phyloP scores from a whole-genome alignment of 805 yeast genomes.

The Scheffersomyces ergatensis region DNA sequence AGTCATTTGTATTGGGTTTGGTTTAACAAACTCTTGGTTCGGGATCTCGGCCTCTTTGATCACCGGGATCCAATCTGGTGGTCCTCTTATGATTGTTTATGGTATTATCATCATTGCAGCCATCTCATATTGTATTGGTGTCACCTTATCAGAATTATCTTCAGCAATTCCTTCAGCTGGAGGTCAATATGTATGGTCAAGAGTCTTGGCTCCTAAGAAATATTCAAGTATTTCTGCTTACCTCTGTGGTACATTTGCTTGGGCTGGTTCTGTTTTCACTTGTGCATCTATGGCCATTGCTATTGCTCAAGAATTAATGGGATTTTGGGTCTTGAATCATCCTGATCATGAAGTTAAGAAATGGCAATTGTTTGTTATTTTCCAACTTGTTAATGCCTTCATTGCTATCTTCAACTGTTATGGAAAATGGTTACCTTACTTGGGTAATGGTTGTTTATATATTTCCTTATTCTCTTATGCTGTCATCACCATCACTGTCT shows the following conservation, averaged over 20 bases:
- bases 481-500: slow-evolving; percentile 36
- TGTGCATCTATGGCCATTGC: slow-evolving; percentile 37
- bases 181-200: slow-evolving; percentile 43
- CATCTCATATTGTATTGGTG: slow-evolving; percentile 35
- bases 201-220: slow-evolving; percentile 36
- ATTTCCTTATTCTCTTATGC: slow-evolving; percentile 31
- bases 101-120: slow-evolving; percentile 38
- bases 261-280: slow-evolving; percentile 44
- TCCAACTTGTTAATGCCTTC: slow-evolving; percentile 31
- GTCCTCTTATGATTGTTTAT: slow-evolving; percentile 39
- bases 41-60: slow-evolving; percentile 40
- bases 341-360: slow-evolving; percentile 30
- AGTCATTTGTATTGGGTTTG: slow-evolving; percentile 39
- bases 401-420: slow-evolving; percentile 34
- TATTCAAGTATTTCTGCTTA: slow-evolving; percentile 37
- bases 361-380: slow-evolving; percentile 37
- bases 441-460: slow-evolving; percentile 35
- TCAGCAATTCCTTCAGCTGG: slow-evolving; percentile 42
- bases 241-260: slow-evolving; percentile 38
- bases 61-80: slow-evolving; percentile 42
- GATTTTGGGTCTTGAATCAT: slow-evolving; percentile 33
- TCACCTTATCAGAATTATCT: slow-evolving; percentile 37
- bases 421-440: slow-evolving; percentile 31
- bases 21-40: slow-evolving; percentile 42
- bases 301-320: slow-evolving; percentile 34